Conservation (phyloP, 805 yeast genomes). For the Scheffersomyces coipomensis region DNA sequence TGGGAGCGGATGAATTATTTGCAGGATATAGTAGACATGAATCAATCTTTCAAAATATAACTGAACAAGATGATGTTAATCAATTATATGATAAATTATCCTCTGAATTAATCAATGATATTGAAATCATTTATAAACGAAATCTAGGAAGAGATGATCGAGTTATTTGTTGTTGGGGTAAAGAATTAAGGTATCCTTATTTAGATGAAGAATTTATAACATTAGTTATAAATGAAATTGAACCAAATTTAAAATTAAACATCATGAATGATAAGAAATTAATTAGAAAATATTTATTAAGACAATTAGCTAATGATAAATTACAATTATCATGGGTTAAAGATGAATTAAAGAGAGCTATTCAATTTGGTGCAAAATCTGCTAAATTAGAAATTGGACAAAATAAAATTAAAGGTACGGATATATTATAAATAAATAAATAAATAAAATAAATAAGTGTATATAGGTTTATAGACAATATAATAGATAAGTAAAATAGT, state of each 20-base stretch:
- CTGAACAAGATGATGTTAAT: slow-evolving; percentile 14
- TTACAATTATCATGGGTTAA: slow-evolving; percentile 56
- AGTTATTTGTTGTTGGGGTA: slow-evolving; percentile 82
- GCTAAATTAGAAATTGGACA: slow-evolving; percentile 89
- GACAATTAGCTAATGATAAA: slow-evolving; percentile 54
- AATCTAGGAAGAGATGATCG: slow-evolving; percentile 92
- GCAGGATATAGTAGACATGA: slow-evolving; percentile 94
- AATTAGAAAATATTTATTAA: slow-evolving; percentile 52
- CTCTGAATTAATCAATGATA: slow-evolving; percentile 65
- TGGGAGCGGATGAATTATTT: slow-evolving; percentile 96
- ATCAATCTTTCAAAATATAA: slow-evolving; percentile 37
- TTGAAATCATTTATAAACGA: slow-evolving; percentile 69
- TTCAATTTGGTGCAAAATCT: slow-evolving; percentile 93
- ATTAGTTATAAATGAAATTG: slow-evolving; percentile 45
- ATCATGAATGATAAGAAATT: slow-evolving; percentile 23
- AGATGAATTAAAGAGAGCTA: slow-evolving; percentile 85
- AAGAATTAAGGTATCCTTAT: slow-evolving; percentile 87
- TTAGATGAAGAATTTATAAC: slow-evolving; percentile 62
- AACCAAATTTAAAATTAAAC: slow-evolving; percentile 41
- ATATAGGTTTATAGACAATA: neutral
- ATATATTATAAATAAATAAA: slow-evolving; percentile 17
- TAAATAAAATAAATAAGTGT: slow-evolving; percentile 1
- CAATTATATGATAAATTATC: slow-evolving; percentile 41
- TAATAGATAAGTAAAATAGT: neutral
- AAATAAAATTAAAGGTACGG: slow-evolving; percentile 77